Evolutionary conservation across 306 rosid genomes (phyloP), one percentile per base, ranked within the genome.

Genomic region (Vachellia collinsii): DNA sequence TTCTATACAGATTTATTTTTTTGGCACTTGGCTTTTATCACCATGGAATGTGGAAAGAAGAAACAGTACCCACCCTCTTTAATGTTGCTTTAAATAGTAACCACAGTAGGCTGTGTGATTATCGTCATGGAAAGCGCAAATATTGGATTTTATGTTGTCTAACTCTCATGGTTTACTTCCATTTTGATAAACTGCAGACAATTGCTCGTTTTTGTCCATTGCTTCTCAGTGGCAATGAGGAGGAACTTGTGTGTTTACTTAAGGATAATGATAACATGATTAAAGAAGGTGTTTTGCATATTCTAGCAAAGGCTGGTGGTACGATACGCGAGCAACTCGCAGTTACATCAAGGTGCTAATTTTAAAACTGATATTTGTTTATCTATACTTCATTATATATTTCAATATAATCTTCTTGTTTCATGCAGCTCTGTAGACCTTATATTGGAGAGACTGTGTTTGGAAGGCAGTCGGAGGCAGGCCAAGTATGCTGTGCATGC

Each of bases 401-500:
- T 75, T 79, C 76, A 81, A 85, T 56, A 81, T 65, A 80, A 46
- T 76, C 75, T 47, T 59, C 72, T 68, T 73, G 78, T 82, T 72
- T 76, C 85, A 68, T 81, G 83, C 97, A 95, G 99, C 88, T 93
- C 99, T 75, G 88, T 95, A 67, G 99, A 95, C 90, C 99, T 95
- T 81, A 89, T 92, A 83, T 80, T 95, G 89, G 99, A 95, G 89
- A 92, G 93, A 79, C 79, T 89, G 23, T 95, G 99, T 79, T 88
- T 95, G 83, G 99, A 95, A 87, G 99, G 99, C 50, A 93, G 88
- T 87, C 88, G 97, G 83, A 87, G 89, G 82, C 99, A 95, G 90
- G 98, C 99, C 75, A 95, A 95, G 88, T 95, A 95, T 89, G 99
- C 98, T 64, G 98, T 95, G 48, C 99, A 95, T 83, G 97, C 99